phyloP scores from a whole-genome alignment of 1,139 yeast genomes.

The Pichia sp. region DNA sequence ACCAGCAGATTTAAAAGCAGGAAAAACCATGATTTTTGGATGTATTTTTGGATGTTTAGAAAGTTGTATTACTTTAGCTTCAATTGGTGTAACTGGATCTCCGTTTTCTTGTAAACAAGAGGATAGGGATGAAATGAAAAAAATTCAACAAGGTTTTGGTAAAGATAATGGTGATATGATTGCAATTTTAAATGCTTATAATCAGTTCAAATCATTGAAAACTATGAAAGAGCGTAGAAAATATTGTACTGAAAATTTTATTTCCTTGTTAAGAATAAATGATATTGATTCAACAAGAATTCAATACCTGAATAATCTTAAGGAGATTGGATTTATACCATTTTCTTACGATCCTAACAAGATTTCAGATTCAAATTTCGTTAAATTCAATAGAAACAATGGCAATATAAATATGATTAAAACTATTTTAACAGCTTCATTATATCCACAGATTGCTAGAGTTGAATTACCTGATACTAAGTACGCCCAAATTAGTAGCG shows the following conservation, averaged over 20 bases:
- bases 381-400: slow-evolving; percentile 40
- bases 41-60: slow-evolving; percentile 83
- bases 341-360: slow-evolving; percentile 33
- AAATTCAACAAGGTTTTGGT: slow-evolving; percentile 38
- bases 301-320: slow-evolving; percentile 61
- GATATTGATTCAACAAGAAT: slow-evolving; percentile 66
- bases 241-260: slow-evolving; percentile 54
- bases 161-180: slow-evolving; percentile 64
- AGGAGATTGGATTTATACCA: slow-evolving; percentile 73
- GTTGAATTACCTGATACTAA: slow-evolving; percentile 80
- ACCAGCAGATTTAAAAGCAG: slow-evolving; percentile 83
- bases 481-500: slow-evolving; percentile 61
- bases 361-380: slow-evolving; percentile 12
- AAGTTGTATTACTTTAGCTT: slow-evolving; percentile 64
- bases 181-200: slow-evolving; percentile 53
- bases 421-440: slow-evolving; percentile 71
- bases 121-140: slow-evolving; percentile 56
- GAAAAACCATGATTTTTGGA: slow-evolving; percentile 72
- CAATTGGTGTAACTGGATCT: slow-evolving; percentile 64
- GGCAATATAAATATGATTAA: slow-evolving; percentile 47
- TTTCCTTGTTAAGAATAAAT: slow-evolving; percentile 59
- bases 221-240: slow-evolving; percentile 31
- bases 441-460: slow-evolving; percentile 76
- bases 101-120: slow-evolving; percentile 63
- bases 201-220: slow-evolving; percentile 40